A percentile compares a stretch with the other conserved stretches of the same genome.
These are phyloP conservation scores for Fusarium sp. DNA, from an alignment of 2,329 filamentous ascomycete genomes.

Conservation along the genomic window DNA sequence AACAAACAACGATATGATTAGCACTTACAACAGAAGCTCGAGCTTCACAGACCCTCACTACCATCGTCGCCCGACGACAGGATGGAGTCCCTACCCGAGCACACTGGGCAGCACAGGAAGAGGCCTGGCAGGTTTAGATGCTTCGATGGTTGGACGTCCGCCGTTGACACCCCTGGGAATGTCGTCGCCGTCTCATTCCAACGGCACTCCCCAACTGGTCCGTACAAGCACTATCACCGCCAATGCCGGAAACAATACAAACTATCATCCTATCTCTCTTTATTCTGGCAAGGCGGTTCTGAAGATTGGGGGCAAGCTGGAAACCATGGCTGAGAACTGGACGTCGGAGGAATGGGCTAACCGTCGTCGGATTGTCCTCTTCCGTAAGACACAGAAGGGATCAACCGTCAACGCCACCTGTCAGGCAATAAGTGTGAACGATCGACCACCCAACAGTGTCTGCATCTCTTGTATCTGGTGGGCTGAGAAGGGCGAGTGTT, in stretches of 20 bases:
- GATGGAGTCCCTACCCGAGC: constrained; percentile 61
- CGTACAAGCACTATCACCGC: constrained; percentile 67
- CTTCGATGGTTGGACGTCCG: constrained; percentile 59
- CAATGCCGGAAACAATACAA: constrained; percentile 55
- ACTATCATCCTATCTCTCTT: constrained; percentile 83
- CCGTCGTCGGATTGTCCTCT: constrained; percentile 87
- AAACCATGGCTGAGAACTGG: constrained; percentile 88
- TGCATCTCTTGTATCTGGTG: constrained; percentile 99
- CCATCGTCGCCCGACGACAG: constrained; percentile 53
- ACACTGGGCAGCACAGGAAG: constrained; percentile 59
- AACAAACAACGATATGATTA: constrained; percentile 66
- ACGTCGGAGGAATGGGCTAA: constrained; percentile 82
- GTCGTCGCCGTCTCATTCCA: constrained; percentile 55
- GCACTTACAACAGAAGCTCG: constrained; percentile 63
- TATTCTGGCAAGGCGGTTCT: constrained; percentile 88
- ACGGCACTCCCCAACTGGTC: constrained; percentile 62
- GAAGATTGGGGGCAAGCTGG: constrained; percentile 87
- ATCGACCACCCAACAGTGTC: constrained; percentile 85
- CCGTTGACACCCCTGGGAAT: constrained; percentile 64
- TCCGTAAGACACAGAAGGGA: constrained; percentile 84
- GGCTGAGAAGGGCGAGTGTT: constrained; percentile 91
- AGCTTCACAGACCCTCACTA: constrained; percentile 66
- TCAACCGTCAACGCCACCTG: constrained; percentile 87
- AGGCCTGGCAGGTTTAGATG: constrained; percentile 59
- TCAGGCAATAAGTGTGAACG: constrained; percentile 80